These are phyloP conservation scores for Imleria badia DNA, from an alignment of 768 basidiomycete genomes.

Conservation along the genomic window DNA sequence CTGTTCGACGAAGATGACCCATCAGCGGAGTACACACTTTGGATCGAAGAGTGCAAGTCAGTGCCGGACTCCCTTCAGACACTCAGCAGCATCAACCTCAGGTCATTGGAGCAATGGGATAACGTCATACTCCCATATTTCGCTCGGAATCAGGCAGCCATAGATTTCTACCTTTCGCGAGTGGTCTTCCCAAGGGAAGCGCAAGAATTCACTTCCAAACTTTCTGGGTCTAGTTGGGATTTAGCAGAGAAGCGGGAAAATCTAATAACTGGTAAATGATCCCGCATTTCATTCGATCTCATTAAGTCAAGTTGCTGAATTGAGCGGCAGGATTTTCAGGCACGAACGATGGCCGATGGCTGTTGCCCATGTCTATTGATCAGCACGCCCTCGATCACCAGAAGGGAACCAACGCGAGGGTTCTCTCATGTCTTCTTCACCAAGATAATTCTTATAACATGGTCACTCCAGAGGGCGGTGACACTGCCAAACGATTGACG, in stretches of 20 bases:
- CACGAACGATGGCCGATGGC: too few species aligned
- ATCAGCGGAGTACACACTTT: not conserved
- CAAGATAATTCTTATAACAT: constrained; percentile 18
- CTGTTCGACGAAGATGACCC: not conserved
- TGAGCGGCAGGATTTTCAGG: too few species aligned
- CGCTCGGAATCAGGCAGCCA: not conserved
- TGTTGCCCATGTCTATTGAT: too few species aligned
- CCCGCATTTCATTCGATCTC: too few species aligned
- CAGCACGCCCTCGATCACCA: too few species aligned
- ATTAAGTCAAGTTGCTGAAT: too few species aligned
- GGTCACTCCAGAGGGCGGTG: not conserved
- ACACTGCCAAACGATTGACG: not conserved
- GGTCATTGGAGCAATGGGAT: constrained; percentile 11
- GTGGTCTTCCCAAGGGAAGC: constrained; percentile 34
- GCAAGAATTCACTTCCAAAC: constrained; percentile 30
- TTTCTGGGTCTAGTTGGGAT: constrained; percentile 34
- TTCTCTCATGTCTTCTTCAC: too few species aligned
- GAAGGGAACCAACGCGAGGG: too few species aligned
- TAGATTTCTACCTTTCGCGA: constrained; percentile 22
- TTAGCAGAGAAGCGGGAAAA: constrained; percentile 24
- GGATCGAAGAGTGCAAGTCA: not conserved
- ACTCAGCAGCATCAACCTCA: not conserved
- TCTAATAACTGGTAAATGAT: constrained; percentile 5
- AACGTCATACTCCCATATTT: not conserved
- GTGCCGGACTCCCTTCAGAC: not conserved